Evolutionary conservation across 2,329 filamentous ascomycete species (phyloP), one percentile per base, ranked within the genome.

Genomic region (Fonsecaea pugnacius): DNA sequence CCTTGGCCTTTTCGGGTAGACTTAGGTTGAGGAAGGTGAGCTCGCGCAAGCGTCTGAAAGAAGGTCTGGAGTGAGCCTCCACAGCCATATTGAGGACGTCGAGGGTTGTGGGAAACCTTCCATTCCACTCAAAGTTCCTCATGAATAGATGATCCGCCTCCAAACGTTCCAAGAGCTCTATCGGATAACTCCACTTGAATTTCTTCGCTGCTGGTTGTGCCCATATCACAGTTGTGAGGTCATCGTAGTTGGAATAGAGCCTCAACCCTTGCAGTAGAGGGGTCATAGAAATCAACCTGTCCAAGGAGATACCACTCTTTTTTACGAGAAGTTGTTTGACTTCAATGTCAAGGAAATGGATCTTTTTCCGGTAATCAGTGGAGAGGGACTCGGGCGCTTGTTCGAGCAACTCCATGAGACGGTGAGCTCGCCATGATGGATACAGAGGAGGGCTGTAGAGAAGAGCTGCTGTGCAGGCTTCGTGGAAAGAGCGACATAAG

Each of bases 381-480:
- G 51, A 48, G 27, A 61, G 21, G 2, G 77, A 74, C n/a, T 24
- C 46, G 14, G 32, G 46, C 16, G 85, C 80, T 16, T 79, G 77
- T n/a, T 84, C 81, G 8, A 95, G 80, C 38, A 88, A 77, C 30
- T 80, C 72, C 16, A 84, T 72, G 21, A 86, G 74, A 43, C 78
- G 75, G 66, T 81, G 80, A 12, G 79, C 79, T 66, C 83, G 82
- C 36, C 77, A 75, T 38, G 80, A 76, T 1, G 83, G 81, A 64
- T 84, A 81, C 51, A 95, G 78, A 1, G 87, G 87, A 8, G 91
- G 91, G 4, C 82, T 85, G 53, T 84, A 81, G 74, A 95, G 95
- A 4, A 96, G 80, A 1, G 86, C 88, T 4, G 87, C 87, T 57
- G 95, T 76, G 1, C 90, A 90, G 4, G 91, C 89, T 70, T 92